phyloP scores from a whole-genome alignment of 139 green algal genomes.

The Chlorella sorokiniana region DNA sequence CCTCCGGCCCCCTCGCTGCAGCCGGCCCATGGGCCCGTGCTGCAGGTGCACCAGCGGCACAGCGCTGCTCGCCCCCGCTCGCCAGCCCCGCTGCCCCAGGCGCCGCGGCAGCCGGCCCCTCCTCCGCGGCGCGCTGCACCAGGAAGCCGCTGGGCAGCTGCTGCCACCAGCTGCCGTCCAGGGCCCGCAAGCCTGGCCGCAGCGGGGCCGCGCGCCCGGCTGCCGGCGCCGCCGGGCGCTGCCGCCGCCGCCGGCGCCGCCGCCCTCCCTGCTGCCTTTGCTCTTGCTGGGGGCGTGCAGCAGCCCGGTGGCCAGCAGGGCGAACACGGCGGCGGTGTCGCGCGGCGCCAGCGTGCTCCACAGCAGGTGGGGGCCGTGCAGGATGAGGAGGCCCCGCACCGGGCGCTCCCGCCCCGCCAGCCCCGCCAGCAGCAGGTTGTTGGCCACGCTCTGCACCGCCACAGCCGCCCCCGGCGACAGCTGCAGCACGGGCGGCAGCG shows the following conservation, averaged over 20 bases:
- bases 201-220: not conserved
- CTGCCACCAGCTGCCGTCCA: constrained; percentile 30
- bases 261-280: not conserved
- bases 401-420: not conserved
- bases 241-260: not conserved
- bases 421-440: not conserved
- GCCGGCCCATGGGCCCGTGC: not conserved
- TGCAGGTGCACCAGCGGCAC: too few species aligned
- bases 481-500: constrained; percentile 3
- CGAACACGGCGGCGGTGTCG: constrained; percentile 36
- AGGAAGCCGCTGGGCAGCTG: constrained; percentile 43
- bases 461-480: not conserved
- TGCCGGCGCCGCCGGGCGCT: not conserved
- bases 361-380: constrained; percentile 39
- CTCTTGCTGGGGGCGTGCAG: constrained; percentile 29
- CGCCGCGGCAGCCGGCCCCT: not conserved
- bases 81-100: not conserved
- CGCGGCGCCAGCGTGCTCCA: constrained; percentile 37
- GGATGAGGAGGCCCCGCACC: constrained; percentile 37
- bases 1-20: too few species aligned
- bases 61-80: not conserved
- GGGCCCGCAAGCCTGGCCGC: not conserved
- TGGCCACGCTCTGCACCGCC: constrained; percentile 13
- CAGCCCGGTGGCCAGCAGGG: constrained; percentile 29
- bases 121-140: constrained; percentile 12